phyloP scores from a whole-genome alignment of 2,329 filamentous ascomycete species.

The Diaporthe nobilis region DNA sequence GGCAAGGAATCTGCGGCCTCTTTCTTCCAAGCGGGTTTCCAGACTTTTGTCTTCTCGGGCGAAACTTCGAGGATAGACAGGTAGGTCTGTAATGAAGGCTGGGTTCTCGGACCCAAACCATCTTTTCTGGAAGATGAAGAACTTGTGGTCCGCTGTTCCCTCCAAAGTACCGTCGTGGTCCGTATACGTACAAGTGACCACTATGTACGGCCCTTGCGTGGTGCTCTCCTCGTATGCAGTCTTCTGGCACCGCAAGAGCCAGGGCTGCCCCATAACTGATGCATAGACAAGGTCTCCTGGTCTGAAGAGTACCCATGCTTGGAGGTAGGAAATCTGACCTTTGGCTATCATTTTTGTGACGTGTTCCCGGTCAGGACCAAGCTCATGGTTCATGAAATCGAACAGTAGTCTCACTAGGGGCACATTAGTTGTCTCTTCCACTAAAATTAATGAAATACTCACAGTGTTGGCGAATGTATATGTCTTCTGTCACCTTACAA shows the following conservation, averaged over 20 bases:
- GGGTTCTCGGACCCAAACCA: constrained; percentile 19
- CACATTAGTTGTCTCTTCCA: not conserved
- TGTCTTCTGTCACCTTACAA: not conserved
- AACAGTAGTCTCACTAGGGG: not conserved
- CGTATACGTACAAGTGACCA: not conserved
- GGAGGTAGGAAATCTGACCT: not conserved
- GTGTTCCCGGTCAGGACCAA: not conserved
- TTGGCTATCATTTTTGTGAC: not conserved
- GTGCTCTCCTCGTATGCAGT: constrained; percentile 5
- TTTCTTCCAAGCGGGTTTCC: not conserved
- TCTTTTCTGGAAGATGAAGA: not conserved
- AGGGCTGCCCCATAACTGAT: not conserved
- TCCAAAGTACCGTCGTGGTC: constrained; percentile 10
- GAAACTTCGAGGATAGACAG: not conserved
- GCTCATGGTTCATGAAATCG: constrained; percentile 2
- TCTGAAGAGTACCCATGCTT: constrained; percentile 9
- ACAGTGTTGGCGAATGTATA: constrained; percentile 2
- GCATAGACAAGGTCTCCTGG: not conserved
- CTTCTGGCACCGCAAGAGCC: constrained; percentile 11
- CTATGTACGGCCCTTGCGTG: not conserved
- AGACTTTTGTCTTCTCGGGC: not conserved
- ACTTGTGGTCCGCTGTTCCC: not conserved
- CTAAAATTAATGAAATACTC: not conserved
- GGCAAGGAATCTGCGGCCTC: not conserved
- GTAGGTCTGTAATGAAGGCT: not conserved